Conservation (phyloP, 495 filamentous ascomycete species). For the Penicillium diatomitis region DNA sequence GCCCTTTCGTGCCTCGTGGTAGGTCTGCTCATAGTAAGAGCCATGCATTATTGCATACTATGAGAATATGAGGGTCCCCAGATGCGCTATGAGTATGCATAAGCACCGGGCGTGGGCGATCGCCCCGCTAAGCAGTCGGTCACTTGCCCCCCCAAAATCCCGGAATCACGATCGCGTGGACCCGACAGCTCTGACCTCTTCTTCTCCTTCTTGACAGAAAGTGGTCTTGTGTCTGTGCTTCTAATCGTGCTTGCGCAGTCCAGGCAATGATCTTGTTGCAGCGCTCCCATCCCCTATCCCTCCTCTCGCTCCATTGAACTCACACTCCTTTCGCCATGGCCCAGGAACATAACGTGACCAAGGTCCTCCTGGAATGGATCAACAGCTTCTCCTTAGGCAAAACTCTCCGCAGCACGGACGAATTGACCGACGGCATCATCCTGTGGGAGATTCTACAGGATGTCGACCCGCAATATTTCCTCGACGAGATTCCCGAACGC, state of each 20-base stretch:
- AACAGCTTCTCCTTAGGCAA: conserved; percentile 43
- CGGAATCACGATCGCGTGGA: conserved; percentile 15
- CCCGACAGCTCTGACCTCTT: conserved; percentile 9
- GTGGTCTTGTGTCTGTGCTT: background rate
- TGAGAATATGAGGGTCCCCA: background rate
- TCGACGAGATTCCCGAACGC: conserved; percentile 48
- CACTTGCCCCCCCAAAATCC: conserved; percentile 9
- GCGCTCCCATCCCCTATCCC: conserved; percentile 4
- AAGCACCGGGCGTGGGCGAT: conserved; percentile 2
- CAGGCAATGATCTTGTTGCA: background rate
- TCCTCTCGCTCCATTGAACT: conserved; percentile 4
- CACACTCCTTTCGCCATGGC: conserved; percentile 24
- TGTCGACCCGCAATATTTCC: conserved; percentile 61
- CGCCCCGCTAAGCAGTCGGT: background rate
- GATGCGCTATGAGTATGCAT: background rate
- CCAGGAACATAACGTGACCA: conserved; percentile 35
- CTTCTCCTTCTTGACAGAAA: background rate
- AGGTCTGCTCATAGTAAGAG: too few relatives aligned
- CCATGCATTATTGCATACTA: too few relatives aligned
- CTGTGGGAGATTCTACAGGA: conserved; percentile 62
- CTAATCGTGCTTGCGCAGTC: background rate
- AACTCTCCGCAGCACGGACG: conserved; percentile 41
- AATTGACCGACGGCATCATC: conserved; percentile 67
- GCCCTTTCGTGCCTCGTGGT: too few relatives aligned
- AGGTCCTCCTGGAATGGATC: conserved; percentile 51